Conservation (phyloP, 2,329 filamentous ascomycete species). For the Nemania diffusa region DNA sequence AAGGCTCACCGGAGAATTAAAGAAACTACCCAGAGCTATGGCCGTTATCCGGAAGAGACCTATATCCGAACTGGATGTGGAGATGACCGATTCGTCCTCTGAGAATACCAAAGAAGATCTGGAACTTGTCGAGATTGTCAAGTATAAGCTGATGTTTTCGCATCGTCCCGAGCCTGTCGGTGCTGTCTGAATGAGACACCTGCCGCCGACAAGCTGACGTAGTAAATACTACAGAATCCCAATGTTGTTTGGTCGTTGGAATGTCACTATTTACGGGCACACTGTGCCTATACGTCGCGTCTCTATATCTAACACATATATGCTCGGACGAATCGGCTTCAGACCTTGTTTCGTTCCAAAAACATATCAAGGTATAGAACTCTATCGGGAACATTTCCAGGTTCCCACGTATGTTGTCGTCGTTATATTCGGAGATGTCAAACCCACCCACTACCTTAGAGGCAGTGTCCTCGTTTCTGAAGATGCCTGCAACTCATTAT, state of each 20-base stretch:
- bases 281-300: background rate
- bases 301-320: background rate
- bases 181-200: slow-evolving; percentile 47
- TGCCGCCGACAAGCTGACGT: background rate
- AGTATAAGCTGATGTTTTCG: slow-evolving; percentile 87
- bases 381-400: background rate
- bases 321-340: background rate
- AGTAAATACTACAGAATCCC: background rate
- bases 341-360: background rate
- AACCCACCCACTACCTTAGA: background rate
- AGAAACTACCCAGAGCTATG: slow-evolving; percentile 81
- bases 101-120: slow-evolving; percentile 62
- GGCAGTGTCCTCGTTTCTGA: background rate
- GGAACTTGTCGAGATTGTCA: slow-evolving; percentile 88
- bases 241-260: background rate
- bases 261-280: background rate
- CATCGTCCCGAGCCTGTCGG: slow-evolving; percentile 86
- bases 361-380: background rate
- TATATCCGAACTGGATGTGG: slow-evolving; percentile 54
- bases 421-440: background rate
- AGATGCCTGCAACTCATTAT: background rate
- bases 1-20: slow-evolving; percentile 87
- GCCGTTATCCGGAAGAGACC: slow-evolving; percentile 76
- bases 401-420: background rate
- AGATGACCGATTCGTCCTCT: slow-evolving; percentile 54